phyloP scores from a whole-genome alignment of 352 stramenopile genomes.

The Phytophthora parvispora region DNA sequence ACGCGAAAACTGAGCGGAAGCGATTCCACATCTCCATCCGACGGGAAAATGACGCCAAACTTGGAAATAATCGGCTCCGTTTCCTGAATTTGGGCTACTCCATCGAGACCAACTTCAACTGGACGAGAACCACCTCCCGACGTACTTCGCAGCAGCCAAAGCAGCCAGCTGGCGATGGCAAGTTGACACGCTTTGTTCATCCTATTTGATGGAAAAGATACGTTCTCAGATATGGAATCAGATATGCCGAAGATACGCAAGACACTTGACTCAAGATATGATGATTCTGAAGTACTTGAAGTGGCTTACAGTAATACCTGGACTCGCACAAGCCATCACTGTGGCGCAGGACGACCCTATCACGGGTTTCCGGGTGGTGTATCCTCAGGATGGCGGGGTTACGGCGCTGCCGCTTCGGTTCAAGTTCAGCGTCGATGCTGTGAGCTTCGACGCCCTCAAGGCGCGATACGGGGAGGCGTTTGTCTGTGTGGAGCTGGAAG shows the following conservation, averaged over 20 bases:
- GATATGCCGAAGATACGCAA: not conserved
- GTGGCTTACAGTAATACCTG: not conserved
- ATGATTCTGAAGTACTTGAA: no score
- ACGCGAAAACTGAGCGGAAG: constrained; percentile 8
- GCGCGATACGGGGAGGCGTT: not conserved
- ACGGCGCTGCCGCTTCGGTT: not conserved
- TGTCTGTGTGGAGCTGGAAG: constrained; percentile 23
- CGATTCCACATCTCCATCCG: constrained; percentile 11
- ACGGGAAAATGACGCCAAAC: constrained; percentile 4
- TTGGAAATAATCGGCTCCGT: constrained; percentile 6
- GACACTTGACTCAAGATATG: no score
- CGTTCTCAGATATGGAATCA: not conserved
- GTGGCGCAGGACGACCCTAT: not conserved
- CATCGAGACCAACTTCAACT: not conserved
- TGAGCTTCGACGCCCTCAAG: not conserved
- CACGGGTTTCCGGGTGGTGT: not conserved
- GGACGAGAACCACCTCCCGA: not conserved
- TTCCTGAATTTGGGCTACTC: not conserved
- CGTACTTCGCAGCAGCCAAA: not conserved
- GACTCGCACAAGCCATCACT: not conserved
- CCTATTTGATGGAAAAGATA: no score
- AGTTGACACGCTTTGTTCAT: not conserved
- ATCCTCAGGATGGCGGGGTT: not conserved
- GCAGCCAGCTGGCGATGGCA: not conserved
- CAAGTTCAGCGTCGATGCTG: not conserved